phyloP scores from a whole-genome alignment of 2,329 filamentous ascomycete genomes.

The Talaromyces sp. region DNA sequence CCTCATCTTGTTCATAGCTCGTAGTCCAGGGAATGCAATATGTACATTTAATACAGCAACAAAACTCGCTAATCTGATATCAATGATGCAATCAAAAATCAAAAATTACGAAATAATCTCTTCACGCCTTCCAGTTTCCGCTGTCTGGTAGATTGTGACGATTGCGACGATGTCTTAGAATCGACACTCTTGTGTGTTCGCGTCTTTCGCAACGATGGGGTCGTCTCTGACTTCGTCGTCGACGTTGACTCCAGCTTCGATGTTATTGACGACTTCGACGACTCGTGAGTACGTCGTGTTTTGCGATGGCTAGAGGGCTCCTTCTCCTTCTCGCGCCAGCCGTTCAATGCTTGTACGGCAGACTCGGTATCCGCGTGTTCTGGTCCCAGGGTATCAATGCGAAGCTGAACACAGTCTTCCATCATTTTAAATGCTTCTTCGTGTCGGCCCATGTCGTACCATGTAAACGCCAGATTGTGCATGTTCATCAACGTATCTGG shows the following conservation, averaged over 20 bases:
- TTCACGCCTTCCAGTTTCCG: not conserved
- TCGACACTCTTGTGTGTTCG: not conserved
- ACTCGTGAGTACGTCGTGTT: not conserved
- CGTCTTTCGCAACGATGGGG: not conserved
- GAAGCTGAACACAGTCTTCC: not conserved
- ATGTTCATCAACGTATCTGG: conserved; percentile 20
- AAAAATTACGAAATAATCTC: not conserved
- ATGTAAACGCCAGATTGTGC: conserved; percentile 7
- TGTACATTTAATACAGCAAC: not conserved
- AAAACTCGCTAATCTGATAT: not conserved
- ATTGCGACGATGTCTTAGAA: not conserved
- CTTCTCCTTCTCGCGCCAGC: not conserved
- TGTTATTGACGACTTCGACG: not conserved
- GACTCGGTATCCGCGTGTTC: not conserved
- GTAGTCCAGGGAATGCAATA: not conserved
- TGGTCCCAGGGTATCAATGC: not conserved
- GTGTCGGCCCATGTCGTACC: not conserved
- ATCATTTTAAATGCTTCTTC: not conserved
- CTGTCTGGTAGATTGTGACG: not conserved
- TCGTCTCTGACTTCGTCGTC: not conserved
- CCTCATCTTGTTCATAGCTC: not conserved
- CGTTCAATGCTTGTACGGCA: not conserved
- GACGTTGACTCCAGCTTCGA: not conserved
- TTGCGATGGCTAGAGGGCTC: not conserved
- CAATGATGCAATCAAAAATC: not conserved